Evolutionary conservation across 208 protist species (phyloP).

Genomic region (Leishmania lainsoni): DNA sequence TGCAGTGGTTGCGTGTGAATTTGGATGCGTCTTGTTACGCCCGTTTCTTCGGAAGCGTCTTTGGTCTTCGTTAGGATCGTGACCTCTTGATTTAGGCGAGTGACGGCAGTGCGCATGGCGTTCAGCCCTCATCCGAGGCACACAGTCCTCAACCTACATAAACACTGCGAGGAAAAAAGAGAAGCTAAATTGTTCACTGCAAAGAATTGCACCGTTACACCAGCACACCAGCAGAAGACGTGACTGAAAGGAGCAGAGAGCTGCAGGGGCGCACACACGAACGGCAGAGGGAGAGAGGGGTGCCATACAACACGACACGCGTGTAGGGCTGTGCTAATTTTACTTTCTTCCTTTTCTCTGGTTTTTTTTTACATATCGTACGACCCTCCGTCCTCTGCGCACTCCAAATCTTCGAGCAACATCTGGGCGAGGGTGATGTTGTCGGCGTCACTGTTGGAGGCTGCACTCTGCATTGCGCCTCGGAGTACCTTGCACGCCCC

Average conservation of each 20-base stretch:
- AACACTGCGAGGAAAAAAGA: not conserved
- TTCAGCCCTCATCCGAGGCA: not conserved
- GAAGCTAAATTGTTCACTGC: not conserved
- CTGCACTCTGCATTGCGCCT: constrained; percentile 9
- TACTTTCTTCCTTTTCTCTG: not conserved
- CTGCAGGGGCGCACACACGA: not conserved
- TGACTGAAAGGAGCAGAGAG: not conserved
- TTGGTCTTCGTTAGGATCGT: not conserved
- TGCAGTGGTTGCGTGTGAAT: not conserved
- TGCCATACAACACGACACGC: not conserved
- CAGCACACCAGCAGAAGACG: not conserved
- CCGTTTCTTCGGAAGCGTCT: not conserved
- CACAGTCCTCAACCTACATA: not conserved
- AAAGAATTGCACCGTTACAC: not conserved
- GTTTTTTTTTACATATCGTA: constrained; percentile 4
- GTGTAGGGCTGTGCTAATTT: no score
- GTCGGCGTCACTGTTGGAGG: constrained; percentile 17
- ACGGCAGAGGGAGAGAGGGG: not conserved
- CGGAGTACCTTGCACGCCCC: constrained; percentile 29
- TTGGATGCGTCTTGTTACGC: not conserved
- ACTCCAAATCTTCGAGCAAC: constrained; percentile 50
- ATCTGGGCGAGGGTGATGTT: constrained; percentile 50
- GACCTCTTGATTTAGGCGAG: not conserved
- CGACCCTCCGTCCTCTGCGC: constrained; percentile 12
- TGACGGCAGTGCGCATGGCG: not conserved